Conservation (phyloP, 257 asterid genomes). For the Haberlea rhodopensis region DNA sequence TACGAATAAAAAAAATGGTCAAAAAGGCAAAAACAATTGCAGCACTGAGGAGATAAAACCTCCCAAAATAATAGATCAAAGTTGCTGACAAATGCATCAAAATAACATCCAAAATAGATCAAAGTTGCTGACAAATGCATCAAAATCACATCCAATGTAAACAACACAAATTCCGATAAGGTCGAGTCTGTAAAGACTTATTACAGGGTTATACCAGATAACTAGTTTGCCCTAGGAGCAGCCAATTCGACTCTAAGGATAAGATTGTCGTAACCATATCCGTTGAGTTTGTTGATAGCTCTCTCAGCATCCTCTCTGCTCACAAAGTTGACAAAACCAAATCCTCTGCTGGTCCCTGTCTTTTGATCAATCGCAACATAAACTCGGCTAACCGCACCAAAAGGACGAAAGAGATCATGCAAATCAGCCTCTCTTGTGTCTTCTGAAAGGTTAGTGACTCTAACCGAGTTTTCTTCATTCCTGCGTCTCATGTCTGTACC, state of each 20-base stretch:
- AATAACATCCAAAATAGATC: no score
- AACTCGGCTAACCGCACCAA: constrained; percentile 74
- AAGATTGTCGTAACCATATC: constrained; percentile 87
- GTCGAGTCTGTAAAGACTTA: no score
- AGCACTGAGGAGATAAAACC: no score
- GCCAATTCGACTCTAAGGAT: constrained; percentile 98
- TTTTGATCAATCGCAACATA: constrained; percentile 84
- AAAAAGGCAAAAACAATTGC: no score
- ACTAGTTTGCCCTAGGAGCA: constrained; percentile 75
- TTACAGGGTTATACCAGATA: background rate
- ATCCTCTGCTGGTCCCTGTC: constrained; percentile 77
- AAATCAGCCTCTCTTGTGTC: constrained; percentile 91
- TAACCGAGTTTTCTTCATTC: constrained; percentile 82
- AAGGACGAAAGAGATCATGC: constrained; percentile 78
- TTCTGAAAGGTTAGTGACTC: constrained; percentile 91
- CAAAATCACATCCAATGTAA: no score
- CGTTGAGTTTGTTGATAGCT: no score
- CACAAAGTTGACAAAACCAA: constrained; percentile 86
- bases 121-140: no score
- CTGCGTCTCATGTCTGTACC: constrained; percentile 83
- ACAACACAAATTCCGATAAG: no score
- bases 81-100: no score
- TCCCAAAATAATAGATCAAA: no score
- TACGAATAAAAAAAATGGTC: no score
- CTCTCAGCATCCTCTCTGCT: constrained; percentile 83